Evolutionary conservation across 495 filamentous ascomycete species (phyloP).

Genomic region (Neurospora hispaniola): DNA sequence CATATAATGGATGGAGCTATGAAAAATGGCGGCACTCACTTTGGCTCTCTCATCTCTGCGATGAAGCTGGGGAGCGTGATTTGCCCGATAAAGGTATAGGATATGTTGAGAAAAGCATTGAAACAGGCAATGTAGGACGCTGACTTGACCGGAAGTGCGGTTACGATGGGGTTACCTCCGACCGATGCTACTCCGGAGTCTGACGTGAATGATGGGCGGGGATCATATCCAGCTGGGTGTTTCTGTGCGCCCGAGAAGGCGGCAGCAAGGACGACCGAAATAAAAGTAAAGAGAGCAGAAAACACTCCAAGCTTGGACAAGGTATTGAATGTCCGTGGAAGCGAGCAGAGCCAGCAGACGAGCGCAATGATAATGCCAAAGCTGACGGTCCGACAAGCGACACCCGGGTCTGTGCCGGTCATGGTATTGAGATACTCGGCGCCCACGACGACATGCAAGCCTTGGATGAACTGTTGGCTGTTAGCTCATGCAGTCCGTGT

Average conservation of each 20-base stretch:
- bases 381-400: constrained; percentile 56
- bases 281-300: constrained; percentile 75
- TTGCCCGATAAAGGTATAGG: constrained; percentile 87
- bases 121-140: constrained; percentile 71
- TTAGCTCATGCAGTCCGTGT: constrained; percentile 5
- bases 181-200: constrained; percentile 20
- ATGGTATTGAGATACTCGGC: constrained; percentile 83
- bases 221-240: constrained; percentile 53
- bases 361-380: constrained; percentile 60
- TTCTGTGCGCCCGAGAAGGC: constrained; percentile 65
- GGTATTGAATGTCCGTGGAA: constrained; percentile 70
- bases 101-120: constrained; percentile 80
- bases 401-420: constrained; percentile 36
- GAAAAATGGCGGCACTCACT: constrained; percentile 1
- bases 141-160: constrained; percentile 51
- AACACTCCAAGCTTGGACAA: constrained; percentile 65
- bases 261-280: constrained; percentile 70
- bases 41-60: constrained; percentile 78
- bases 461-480: constrained; percentile 23
- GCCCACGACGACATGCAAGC: constrained; percentile 67
- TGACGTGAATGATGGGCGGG: constrained; percentile 27
- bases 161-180: constrained; percentile 50
- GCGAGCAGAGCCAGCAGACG: constrained; percentile 62
- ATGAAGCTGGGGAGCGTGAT: constrained; percentile 88
- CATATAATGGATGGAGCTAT: no score